Evolutionary conservation across 305 asterid genomes (phyloP).

Genomic region (Fraxinus sp.): DNA sequence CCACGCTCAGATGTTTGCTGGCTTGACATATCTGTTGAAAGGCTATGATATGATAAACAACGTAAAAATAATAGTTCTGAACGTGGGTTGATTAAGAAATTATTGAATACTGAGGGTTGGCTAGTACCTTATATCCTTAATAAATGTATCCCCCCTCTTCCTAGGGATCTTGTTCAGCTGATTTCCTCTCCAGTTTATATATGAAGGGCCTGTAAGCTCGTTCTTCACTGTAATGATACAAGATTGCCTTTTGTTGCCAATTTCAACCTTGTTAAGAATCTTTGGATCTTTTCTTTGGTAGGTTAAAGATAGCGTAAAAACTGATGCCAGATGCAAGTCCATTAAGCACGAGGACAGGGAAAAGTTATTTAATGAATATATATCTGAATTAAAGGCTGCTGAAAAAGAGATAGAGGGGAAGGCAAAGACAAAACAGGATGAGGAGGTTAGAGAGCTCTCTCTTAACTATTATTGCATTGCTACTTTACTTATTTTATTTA

Average conservation of each 20-base stretch:
- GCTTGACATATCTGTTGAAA: neutral
- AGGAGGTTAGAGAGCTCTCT: slow-evolving; percentile 59
- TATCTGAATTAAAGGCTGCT: slow-evolving; percentile 74
- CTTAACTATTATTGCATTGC: slow-evolving; percentile 7
- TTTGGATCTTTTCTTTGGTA: slow-evolving; percentile 34
- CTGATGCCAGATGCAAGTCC: slow-evolving; percentile 85
- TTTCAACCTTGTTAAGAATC: neutral
- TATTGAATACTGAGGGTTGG: neutral
- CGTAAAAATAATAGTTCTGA: neutral
- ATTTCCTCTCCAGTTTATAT: neutral
- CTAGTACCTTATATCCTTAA: neutral
- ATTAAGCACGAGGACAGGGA: slow-evolving; percentile 88
- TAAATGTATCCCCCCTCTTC: neutral
- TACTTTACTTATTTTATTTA: slow-evolving; percentile 19
- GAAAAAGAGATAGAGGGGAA: slow-evolving; percentile 56
- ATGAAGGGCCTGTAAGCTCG: neutral
- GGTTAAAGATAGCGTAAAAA: slow-evolving; percentile 80
- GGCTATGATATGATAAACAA: neutral
- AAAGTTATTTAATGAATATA: slow-evolving; percentile 64
- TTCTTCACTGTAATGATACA: neutral
- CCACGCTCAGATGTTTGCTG: neutral
- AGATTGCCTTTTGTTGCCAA: slow-evolving; percentile 4
- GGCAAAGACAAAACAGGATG: slow-evolving; percentile 63
- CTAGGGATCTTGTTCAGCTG: neutral
- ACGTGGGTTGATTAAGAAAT: neutral